phyloP scores from a whole-genome alignment of 2,329 filamentous ascomycete species.

The Trichophaea hybrida region DNA sequence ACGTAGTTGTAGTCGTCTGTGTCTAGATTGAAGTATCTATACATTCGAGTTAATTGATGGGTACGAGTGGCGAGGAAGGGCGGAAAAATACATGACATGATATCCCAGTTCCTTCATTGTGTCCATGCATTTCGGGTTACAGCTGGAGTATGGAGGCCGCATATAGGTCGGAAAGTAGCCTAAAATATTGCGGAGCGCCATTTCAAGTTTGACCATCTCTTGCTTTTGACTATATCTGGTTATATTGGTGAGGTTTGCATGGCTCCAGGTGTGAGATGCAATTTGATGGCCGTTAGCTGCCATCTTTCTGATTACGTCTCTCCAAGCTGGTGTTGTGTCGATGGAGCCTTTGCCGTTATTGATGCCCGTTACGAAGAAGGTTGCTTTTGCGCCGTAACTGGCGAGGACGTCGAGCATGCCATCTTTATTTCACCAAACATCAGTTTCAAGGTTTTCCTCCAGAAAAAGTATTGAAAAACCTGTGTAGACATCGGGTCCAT shows the following conservation, averaged over 20 bases:
- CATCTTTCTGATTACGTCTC: constrained; percentile 34
- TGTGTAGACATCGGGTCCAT: constrained; percentile 5
- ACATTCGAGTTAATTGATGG: constrained; percentile 33
- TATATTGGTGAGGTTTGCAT: constrained; percentile 33
- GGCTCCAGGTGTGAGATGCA: constrained; percentile 42
- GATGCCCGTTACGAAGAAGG: constrained; percentile 35
- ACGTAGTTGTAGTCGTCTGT: constrained; percentile 47
- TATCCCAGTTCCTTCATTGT: constrained; percentile 30
- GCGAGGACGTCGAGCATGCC: constrained; percentile 40
- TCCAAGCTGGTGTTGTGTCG: constrained; percentile 31
- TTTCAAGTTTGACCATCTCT: constrained; percentile 40
- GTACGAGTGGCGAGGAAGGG: constrained; percentile 32
- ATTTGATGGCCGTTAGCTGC: constrained; percentile 41
- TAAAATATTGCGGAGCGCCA: constrained; percentile 36
- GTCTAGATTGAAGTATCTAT: constrained; percentile 46
- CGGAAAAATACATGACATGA: constrained; percentile 30
- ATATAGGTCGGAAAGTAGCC: constrained; percentile 39
- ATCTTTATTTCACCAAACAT: background rate
- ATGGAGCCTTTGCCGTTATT: constrained; percentile 30
- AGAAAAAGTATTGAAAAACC: background rate
- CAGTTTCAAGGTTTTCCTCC: constrained; percentile 32
- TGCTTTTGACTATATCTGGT: constrained; percentile 29
- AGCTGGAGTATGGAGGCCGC: constrained; percentile 37
- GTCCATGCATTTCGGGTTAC: constrained; percentile 29
- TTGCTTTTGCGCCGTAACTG: constrained; percentile 38